phyloP scores from a whole-genome alignment of 2,329 filamentous ascomycete species.

The Colletotrichum sublineola region DNA sequence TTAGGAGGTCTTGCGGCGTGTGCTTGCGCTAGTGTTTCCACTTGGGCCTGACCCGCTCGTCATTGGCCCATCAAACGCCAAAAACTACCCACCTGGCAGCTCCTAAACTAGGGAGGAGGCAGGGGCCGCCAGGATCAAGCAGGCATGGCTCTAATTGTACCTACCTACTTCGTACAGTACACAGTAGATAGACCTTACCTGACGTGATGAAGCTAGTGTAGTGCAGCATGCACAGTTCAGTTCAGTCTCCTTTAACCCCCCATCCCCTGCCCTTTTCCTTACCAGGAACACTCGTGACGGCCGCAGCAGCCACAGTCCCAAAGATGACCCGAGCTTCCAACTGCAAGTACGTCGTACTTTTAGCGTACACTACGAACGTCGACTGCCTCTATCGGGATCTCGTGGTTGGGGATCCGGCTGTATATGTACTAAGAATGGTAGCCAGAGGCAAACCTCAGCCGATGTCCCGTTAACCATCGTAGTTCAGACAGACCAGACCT shows the following conservation, averaged over 20 bases:
- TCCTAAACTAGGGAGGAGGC: not conserved
- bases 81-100: not conserved
- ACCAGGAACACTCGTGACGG: conserved; percentile 19
- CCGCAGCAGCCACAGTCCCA: conserved; percentile 20
- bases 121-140: conserved; percentile 19
- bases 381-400: conserved; percentile 20
- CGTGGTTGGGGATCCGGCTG: not conserved
- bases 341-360: too few species aligned
- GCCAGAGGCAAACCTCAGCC: conserved; percentile 22
- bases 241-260: not conserved
- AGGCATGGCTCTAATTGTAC: conserved; percentile 7
- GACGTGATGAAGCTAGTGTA: too few species aligned
- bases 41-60: conserved; percentile 26
- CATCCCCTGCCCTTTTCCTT: not conserved
- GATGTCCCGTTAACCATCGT: conserved; percentile 1
- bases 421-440: conserved; percentile 12
- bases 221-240: too few species aligned
- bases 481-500: too few species aligned
- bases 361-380: too few species aligned
- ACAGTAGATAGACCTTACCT: too few species aligned
- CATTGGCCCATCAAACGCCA: conserved; percentile 5
- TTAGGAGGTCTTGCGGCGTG: conserved; percentile 23
- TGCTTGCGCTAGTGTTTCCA: conserved; percentile 45
- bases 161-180: too few species aligned
- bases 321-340: conserved; percentile 19